phyloP scores from a whole-genome alignment of 495 filamentous ascomycete genomes.

The Aspergillus olivimuriae region DNA sequence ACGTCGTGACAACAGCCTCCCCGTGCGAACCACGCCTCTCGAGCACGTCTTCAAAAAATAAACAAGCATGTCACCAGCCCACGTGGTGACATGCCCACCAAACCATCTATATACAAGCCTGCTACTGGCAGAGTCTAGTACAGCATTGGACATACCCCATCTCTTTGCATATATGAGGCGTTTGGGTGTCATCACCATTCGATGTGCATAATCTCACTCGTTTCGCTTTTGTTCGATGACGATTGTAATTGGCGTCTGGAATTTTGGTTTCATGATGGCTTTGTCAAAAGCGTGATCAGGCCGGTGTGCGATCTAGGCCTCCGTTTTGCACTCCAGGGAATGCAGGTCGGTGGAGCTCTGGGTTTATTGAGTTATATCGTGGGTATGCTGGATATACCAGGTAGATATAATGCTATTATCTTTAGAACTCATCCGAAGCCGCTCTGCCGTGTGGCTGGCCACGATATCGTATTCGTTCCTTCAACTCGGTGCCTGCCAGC shows the following conservation, averaged over 20 bases:
- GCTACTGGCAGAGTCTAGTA: too few species aligned
- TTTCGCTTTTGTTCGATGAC: not conserved
- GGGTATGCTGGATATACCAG: too few species aligned
- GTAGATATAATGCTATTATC: too few species aligned
- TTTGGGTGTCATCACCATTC: constrained; percentile 10
- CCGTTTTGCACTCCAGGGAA: too few species aligned
- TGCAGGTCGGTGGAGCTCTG: too few species aligned
- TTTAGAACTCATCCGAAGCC: too few species aligned
- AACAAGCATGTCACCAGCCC: not conserved
- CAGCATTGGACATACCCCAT: constrained; percentile 1
- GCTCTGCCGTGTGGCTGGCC: too few species aligned
- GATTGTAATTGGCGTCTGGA: constrained; percentile 7
- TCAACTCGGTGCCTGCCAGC: too few species aligned
- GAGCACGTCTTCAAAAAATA: constrained; percentile 5
- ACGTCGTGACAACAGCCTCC: constrained; percentile 2
- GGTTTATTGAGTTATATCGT: too few species aligned
- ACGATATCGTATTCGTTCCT: too few species aligned
- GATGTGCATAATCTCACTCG: constrained; percentile 1
- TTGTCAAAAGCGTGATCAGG: too few species aligned
- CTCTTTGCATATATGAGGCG: constrained; percentile 21
- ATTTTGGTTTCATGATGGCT: not conserved
- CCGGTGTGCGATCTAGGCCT: too few species aligned
- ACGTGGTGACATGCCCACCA: not conserved
- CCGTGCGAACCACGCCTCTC: constrained; percentile 15
- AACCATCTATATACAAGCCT: not conserved